Conservation (phyloP, 1,284 basidiomycete genomes). For the Meripilus lineatus region DNA sequence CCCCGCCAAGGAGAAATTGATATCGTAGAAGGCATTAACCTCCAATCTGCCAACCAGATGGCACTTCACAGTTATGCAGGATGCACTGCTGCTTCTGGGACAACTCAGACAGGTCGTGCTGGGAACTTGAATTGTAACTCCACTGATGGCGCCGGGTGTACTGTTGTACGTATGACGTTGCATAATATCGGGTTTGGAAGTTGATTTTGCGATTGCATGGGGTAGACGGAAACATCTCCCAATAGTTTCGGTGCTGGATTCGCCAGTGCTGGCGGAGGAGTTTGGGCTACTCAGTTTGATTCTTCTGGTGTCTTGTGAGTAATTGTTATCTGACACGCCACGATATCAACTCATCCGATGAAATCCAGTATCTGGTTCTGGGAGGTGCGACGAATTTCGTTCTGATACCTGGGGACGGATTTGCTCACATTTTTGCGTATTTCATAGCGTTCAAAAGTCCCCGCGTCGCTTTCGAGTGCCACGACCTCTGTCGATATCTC, state of each 20-base stretch:
- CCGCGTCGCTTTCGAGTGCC: slow-evolving; percentile 18
- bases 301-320: slow-evolving; percentile 30
- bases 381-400: slow-evolving; percentile 33
- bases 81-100: slow-evolving; percentile 21
- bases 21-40: slow-evolving; percentile 38
- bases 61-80: slow-evolving; percentile 39
- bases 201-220: not conserved
- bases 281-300: slow-evolving; percentile 57
- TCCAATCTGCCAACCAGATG: slow-evolving; percentile 36
- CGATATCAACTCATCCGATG: not conserved
- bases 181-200: not conserved
- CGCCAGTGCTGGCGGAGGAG: slow-evolving; percentile 53
- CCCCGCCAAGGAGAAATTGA: slow-evolving; percentile 48
- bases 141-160: slow-evolving; percentile 42
- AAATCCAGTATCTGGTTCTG: slow-evolving; percentile 60
- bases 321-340: not conserved
- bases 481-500: slow-evolving; percentile 41
- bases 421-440: slow-evolving; percentile 4
- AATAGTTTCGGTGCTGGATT: slow-evolving; percentile 50
- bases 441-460: slow-evolving; percentile 36
- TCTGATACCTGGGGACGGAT: not conserved
- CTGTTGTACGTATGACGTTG: slow-evolving; percentile 28
- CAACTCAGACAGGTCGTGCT: slow-evolving; percentile 30
- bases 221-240: slow-evolving; percentile 27
- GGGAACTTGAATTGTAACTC: slow-evolving; percentile 30